Base-by-base conservation (phyloP, 139 green algal genomes). In the Chlorella sorokiniana region DNA sequence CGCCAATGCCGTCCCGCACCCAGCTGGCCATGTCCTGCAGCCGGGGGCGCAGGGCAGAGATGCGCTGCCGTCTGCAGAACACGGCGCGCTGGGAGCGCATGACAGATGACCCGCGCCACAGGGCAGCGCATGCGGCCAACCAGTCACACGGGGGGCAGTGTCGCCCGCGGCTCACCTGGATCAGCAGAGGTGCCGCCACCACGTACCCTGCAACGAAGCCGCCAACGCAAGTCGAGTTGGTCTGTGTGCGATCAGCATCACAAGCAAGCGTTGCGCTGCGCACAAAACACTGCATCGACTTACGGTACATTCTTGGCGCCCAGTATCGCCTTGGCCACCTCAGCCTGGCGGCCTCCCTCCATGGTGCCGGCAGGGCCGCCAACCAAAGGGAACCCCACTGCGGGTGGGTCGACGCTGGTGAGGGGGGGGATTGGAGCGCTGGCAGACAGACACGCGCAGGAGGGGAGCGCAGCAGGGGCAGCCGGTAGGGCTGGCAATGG, bases 381-480 rank as follows among this genome's bases (percentile, higher is more conserved):
- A 38, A 99, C 96, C 77, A 99, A 88, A 4, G 96, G 96, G 84
- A 99, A 99, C 1, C 92, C 93, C 54, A 98, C 96, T 42, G 73
- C 73, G 14, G n/a, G 31, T 42, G n/a, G 4, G 4, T 42, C 0
- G n/a, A n/a, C n/a, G n/a, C n/a, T n/a, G n/a, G n/a, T n/a, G n/a
- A n/a, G n/a, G n/a, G n/a, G n/a, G n/a, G n/a, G n/a, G n/a, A n/a
- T n/a, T n/a, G n/a, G n/a, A n/a, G n/a, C n/a, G n/a, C n/a, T n/a
- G n/a, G n/a, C n/a, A n/a, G n/a, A n/a, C n/a, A n/a, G n/a, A n/a
- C n/a, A n/a, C n/a, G n/a, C n/a, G n/a, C n/a, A 23, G 25, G 52
- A 61, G 5, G 7, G 52, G 22, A n/a, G 9, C 3, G 27, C 52
- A 9, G 25, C 25, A 23, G 22, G 27, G 52, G 52, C 52, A 10